phyloP scores from a whole-genome alignment of 257 asterid genomes.

The Echium plantagineum region DNA sequence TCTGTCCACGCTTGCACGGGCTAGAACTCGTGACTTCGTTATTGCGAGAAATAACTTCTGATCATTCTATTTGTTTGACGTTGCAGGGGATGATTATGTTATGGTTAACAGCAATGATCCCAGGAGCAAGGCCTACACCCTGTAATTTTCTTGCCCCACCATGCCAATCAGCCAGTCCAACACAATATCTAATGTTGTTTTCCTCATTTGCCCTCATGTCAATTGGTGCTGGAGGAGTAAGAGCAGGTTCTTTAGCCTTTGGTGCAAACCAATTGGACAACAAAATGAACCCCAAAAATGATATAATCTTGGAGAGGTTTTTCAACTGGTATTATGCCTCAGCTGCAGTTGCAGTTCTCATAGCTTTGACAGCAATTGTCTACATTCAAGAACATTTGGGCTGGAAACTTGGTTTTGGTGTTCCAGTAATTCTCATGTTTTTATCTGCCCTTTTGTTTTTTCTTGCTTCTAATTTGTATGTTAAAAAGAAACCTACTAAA shows the following conservation, averaged over 20 bases:
- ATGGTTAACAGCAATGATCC: slow-evolving; percentile 53
- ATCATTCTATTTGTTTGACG: too few species aligned
- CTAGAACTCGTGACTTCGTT: too few species aligned
- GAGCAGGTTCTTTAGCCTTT: slow-evolving; percentile 55
- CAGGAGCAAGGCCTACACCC: slow-evolving; percentile 49
- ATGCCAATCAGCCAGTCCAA: slow-evolving; percentile 29
- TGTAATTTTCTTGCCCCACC: slow-evolving; percentile 23
- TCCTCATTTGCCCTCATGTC: slow-evolving; percentile 47
- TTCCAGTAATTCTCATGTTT: slow-evolving; percentile 37
- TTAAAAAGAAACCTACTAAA: slow-evolving; percentile 29
- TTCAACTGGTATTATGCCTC: slow-evolving; percentile 63
- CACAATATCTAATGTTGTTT: slow-evolving; percentile 35
- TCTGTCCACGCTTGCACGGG: too few species aligned
- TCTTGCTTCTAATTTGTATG: slow-evolving; percentile 42
- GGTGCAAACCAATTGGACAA: slow-evolving; percentile 53
- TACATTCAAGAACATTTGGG: slow-evolving; percentile 67
- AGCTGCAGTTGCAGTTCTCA: slow-evolving; percentile 23
- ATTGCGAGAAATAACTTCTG: too few species aligned
- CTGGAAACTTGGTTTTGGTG: slow-evolving; percentile 65
- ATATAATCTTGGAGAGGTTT: slow-evolving; percentile 25
- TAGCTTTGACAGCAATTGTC: slow-evolving; percentile 47
- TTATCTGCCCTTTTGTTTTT: slow-evolving; percentile 28
- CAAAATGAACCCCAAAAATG: slow-evolving; percentile 9
- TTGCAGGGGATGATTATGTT: slow-evolving; percentile 46
- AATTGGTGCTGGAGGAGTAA: slow-evolving; percentile 56